Evolutionary conservation across 2,329 filamentous ascomycete species (phyloP).

Genomic region (Colletotrichum endophyticum): DNA sequence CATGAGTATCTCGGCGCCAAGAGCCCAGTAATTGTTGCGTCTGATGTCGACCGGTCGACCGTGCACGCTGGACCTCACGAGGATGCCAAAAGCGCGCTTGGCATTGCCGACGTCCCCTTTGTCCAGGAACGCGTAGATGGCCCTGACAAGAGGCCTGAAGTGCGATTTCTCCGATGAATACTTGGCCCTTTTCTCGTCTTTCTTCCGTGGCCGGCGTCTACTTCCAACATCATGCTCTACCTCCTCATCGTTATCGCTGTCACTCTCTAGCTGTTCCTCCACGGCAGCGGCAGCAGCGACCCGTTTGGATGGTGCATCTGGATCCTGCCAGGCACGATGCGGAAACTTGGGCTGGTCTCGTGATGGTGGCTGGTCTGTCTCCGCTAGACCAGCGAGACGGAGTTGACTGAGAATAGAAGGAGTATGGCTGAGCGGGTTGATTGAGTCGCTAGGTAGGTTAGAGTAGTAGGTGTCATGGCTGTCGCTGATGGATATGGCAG

Average conservation of each 20-base stretch:
- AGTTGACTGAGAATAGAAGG: conserved; percentile 59
- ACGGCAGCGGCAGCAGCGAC: neutral
- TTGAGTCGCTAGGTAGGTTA: conserved; percentile 37
- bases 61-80: conserved; percentile 53
- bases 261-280: neutral
- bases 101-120: conserved; percentile 75
- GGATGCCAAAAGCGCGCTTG: conserved; percentile 74
- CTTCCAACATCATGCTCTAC: conserved; percentile 21
- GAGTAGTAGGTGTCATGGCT: conserved; percentile 11
- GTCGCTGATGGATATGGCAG: conserved; percentile 19
- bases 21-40: conserved; percentile 74
- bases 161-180: conserved; percentile 17
- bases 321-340: conserved; percentile 40
- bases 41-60: conserved; percentile 71
- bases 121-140: conserved; percentile 76
- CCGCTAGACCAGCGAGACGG: conserved; percentile 54
- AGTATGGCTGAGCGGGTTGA: conserved; percentile 61
- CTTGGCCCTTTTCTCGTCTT: conserved; percentile 21
- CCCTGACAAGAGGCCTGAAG: conserved; percentile 37
- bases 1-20: conserved; percentile 85
- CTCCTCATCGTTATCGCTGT: neutral
- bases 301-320: neutral
- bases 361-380: conserved; percentile 48
- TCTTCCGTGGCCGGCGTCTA: neutral
- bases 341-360: conserved; percentile 51